Percentiles rank a stretch among this genome's conserved stretches.
Evolutionary conservation across 2,329 filamentous ascomycete species (phyloP).

Genomic region (Fusarium sarcochroum): DNA sequence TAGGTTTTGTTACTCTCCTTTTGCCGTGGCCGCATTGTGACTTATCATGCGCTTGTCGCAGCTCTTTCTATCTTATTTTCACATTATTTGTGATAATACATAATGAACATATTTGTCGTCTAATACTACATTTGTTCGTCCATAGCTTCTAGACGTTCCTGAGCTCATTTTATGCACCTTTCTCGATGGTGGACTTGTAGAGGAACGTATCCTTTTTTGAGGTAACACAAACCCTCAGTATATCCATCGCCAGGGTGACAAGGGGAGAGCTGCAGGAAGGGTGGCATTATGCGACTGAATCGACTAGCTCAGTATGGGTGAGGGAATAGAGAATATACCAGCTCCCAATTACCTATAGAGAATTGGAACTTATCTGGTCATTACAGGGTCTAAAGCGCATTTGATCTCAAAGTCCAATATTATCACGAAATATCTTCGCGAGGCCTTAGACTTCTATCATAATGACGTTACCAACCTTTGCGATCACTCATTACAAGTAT

Average conservation of each 20-base stretch:
- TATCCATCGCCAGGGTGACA: neutral
- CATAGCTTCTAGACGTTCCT: neutral
- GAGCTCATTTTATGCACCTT: neutral
- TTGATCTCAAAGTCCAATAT: no score
- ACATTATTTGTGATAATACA: slow-evolving; percentile 2
- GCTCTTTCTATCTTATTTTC: neutral
- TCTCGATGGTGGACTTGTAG: neutral
- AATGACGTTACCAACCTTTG: no score
- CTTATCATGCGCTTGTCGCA: slow-evolving; percentile 2
- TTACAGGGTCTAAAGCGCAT: no score
- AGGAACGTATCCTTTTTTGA: neutral
- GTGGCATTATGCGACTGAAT: no score
- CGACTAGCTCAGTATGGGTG: no score
- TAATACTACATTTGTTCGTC: neutral
- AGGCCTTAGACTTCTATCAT: no score
- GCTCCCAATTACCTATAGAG: no score
- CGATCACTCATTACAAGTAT: no score
- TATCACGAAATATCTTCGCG: no score
- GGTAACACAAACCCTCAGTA: slow-evolving; percentile 3
- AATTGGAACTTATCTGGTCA: no score
- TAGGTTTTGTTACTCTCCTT: slow-evolving; percentile 4
- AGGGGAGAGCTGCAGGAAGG: neutral
- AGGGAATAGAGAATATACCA: no score
- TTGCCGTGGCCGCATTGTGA: slow-evolving; percentile 21
- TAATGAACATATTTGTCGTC: neutral